Conservation (phyloP, 31 red algal species). For the Odonthalia washingtoniensis region DNA sequence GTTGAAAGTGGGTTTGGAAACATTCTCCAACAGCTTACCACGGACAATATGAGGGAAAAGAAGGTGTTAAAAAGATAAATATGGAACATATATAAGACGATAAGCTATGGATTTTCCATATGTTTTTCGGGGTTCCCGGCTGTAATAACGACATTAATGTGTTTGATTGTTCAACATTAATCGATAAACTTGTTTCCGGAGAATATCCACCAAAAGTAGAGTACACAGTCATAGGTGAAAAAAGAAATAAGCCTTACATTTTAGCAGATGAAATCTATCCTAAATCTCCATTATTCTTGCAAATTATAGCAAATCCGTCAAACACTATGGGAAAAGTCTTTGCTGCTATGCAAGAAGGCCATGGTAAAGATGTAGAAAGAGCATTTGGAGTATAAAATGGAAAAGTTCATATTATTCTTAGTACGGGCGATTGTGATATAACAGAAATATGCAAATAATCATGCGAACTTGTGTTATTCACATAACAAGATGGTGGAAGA, state of each 20-base stretch:
- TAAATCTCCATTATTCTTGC: conserved; percentile 21
- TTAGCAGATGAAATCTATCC: conserved; percentile 46
- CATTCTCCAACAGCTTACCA: not conserved
- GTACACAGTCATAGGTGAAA: not conserved
- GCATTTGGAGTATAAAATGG: conserved; percentile 18
- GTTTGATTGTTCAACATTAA: conserved; percentile 7
- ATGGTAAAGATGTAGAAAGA: not conserved
- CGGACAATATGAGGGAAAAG: conserved; percentile 28
- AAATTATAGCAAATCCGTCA: not conserved
- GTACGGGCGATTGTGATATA: no score
- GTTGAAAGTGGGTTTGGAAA: conserved; percentile 21
- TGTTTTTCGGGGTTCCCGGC: conserved; percentile 40
- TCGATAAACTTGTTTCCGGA: conserved; percentile 1
- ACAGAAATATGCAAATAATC: no score
- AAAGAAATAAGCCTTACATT: conserved; percentile 19
- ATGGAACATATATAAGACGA: conserved; percentile 36
- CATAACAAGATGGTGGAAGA: no score
- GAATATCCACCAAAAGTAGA: conserved; percentile 6
- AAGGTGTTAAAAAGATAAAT: not conserved
- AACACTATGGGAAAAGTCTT: not conserved
- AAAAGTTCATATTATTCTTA: not conserved
- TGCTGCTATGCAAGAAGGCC: not conserved
- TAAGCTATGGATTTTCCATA: conserved; percentile 47
- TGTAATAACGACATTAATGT: conserved; percentile 41
- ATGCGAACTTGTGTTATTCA: no score